A percentile compares a stretch with the other conserved stretches of the same genome.
Conservation (phyloP, 2,329 filamentous ascomycete species). For the Colletotrichum lini region DNA sequence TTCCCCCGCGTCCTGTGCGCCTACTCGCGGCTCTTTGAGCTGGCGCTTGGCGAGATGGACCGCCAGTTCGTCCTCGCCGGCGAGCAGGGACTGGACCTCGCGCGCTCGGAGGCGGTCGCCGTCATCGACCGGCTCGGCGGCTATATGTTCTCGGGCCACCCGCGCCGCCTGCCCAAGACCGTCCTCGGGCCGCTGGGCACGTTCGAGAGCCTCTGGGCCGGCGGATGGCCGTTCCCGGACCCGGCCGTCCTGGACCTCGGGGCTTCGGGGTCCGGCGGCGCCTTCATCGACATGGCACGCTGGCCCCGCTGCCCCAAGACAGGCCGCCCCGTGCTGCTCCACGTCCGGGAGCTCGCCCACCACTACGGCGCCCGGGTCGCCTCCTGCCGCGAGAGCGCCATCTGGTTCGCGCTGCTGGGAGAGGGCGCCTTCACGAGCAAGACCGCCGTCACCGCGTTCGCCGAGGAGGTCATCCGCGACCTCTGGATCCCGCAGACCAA, state of each 20-base stretch:
- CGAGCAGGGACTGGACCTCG: constrained; percentile 6
- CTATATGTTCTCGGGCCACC: constrained; percentile 12
- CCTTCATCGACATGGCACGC: constrained; percentile 2
- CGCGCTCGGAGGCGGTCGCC: too few relatives aligned
- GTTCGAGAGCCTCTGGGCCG: not conserved
- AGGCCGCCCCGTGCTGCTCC: constrained; percentile 8
- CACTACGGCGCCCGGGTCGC: constrained; percentile 5
- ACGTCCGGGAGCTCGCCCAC: constrained; percentile 3
- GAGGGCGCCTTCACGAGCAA: not conserved
- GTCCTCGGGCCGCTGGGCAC: constrained; percentile 12
- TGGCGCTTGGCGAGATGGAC: constrained; percentile 27
- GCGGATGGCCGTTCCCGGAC: constrained; percentile 17
- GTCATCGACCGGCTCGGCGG: constrained; percentile 3
- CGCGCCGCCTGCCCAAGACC: constrained; percentile 11
- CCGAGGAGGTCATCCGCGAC: constrained; percentile 25
- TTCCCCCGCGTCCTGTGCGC: constrained; percentile 27
- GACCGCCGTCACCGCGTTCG: not conserved
- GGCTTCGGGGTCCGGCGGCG: not conserved
- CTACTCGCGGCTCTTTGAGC: constrained; percentile 29
- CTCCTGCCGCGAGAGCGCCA: not conserved
- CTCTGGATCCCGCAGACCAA: constrained; percentile 35
- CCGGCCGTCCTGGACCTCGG: constrained; percentile 10
- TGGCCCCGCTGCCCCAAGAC: constrained; percentile 10
- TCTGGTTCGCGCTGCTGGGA: not conserved
- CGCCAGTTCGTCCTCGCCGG: constrained; percentile 10